A percentile compares a stretch with the other conserved stretches of the same genome.
phyloP scores from a whole-genome alignment of 2,329 filamentous ascomycete genomes.

The Aspergillus amoenus region DNA sequence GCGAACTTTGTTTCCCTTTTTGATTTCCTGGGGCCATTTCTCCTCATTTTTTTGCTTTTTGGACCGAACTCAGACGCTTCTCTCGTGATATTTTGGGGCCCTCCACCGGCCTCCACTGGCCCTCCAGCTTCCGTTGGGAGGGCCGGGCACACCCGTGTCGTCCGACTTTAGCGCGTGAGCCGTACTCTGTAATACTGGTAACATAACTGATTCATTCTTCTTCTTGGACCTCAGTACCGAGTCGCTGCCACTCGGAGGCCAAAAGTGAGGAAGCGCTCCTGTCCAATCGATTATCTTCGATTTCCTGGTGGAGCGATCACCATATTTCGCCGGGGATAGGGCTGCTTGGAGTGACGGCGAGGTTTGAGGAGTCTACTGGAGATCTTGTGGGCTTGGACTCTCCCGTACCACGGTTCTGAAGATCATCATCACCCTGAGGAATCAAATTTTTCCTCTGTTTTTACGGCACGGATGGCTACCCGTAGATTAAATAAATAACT shows the following conservation, averaged over 20 bases:
- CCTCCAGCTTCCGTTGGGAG: not conserved
- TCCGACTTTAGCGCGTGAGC: conserved; percentile 1
- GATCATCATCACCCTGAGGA: not conserved
- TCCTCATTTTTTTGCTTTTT: conserved; percentile 1
- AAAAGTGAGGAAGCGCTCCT: not conserved
- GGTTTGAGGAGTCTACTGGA: not conserved
- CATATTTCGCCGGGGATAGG: not conserved
- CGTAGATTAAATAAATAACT: not conserved
- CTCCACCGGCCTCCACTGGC: not conserved
- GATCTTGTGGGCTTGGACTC: not conserved
- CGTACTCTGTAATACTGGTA: not conserved
- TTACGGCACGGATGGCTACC: not conserved
- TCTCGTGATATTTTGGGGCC: conserved; percentile 3
- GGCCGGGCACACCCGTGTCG: conserved; percentile 1
- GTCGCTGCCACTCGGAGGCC: too few relatives aligned
- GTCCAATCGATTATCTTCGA: not conserved
- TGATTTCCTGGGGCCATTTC: not conserved
- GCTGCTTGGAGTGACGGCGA: not conserved
- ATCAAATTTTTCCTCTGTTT: not conserved
- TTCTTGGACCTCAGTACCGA: too few relatives aligned
- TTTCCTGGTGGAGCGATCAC: not conserved
- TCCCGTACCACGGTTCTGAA: not conserved
- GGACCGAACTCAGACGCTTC: not conserved
- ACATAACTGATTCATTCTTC: not conserved
- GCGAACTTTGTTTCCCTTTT: conserved; percentile 4